Evolutionary conservation across 1,284 basidiomycete genomes (phyloP).

Genomic region (Tremellales sp.): DNA sequence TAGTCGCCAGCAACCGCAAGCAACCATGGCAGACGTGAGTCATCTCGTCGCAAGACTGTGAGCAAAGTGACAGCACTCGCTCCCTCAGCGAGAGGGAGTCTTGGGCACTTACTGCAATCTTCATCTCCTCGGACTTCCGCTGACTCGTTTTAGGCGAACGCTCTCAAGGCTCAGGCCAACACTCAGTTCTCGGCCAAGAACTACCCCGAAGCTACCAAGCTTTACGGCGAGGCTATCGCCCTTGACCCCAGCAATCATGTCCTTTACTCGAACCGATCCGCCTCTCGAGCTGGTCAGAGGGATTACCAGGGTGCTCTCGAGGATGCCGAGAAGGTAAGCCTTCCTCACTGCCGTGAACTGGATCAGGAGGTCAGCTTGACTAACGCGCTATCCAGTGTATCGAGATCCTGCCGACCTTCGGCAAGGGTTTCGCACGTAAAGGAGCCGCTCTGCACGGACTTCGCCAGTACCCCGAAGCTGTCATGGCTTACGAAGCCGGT

Average conservation of each 20-base stretch:
- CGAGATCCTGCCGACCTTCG: constrained; percentile 74
- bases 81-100: too few relatives aligned
- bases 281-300: constrained; percentile 78
- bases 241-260: constrained; percentile 81
- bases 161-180: constrained; percentile 90
- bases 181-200: constrained; percentile 92
- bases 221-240: constrained; percentile 80
- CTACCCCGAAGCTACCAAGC: constrained; percentile 76
- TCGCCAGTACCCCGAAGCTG: constrained; percentile 73
- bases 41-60: constrained; percentile 1
- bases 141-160: constrained; percentile 50
- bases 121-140: too few relatives aligned
- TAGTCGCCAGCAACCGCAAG: too few relatives aligned
- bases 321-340: constrained; percentile 81
- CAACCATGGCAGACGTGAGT: too few relatives aligned
- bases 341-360: not conserved
- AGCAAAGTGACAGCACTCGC: constrained; percentile 1
- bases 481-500: constrained; percentile 62
- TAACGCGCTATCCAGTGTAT: constrained; percentile 50
- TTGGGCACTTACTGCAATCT: too few relatives aligned
- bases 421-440: constrained; percentile 88
- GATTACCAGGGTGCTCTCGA: constrained; percentile 72
- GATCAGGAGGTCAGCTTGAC: not conserved
- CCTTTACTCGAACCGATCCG: constrained; percentile 88
- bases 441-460: constrained; percentile 91